These are phyloP conservation scores for Gynostemma pentaphyllum DNA, from an alignment of 306 rosid genomes.

Conservation along the genomic window DNA sequence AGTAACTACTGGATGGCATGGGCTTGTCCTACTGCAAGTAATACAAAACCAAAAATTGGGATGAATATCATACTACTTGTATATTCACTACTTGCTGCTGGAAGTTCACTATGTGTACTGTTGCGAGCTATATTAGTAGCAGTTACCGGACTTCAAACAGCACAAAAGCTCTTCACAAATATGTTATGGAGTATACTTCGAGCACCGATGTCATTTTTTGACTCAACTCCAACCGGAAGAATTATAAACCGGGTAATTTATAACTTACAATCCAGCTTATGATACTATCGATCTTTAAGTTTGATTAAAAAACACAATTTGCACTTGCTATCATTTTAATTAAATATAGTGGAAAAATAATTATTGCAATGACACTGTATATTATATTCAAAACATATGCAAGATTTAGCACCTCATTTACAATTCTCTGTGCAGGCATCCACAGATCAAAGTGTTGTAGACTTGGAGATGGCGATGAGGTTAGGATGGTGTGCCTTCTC, in stretches of 20 bases:
- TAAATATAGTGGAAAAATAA: neutral
- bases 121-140: conserved; percentile 46
- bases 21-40: conserved; percentile 70
- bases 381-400: neutral
- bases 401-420: neutral
- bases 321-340: neutral
- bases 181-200: conserved; percentile 62
- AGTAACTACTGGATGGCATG: conserved; percentile 99
- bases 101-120: conserved; percentile 62
- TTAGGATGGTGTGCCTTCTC: conserved; percentile 97
- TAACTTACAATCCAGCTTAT: neutral
- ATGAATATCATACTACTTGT: conserved; percentile 47
- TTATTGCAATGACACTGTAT: neutral
- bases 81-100: conserved; percentile 55
- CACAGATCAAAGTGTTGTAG: conserved; percentile 87
- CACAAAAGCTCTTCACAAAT: conserved; percentile 57
- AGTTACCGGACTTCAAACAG: conserved; percentile 61
- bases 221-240: conserved; percentile 98
- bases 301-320: neutral
- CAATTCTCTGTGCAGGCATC: conserved; percentile 58
- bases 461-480: conserved; percentile 68
- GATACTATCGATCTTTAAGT: neutral
- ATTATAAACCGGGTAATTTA: conserved; percentile 76
- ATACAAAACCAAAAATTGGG: conserved; percentile 32
- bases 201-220: conserved; percentile 95